Base-by-base conservation (phyloP, 2,329 filamentous ascomycete species). In the Didymella exigua region DNA sequence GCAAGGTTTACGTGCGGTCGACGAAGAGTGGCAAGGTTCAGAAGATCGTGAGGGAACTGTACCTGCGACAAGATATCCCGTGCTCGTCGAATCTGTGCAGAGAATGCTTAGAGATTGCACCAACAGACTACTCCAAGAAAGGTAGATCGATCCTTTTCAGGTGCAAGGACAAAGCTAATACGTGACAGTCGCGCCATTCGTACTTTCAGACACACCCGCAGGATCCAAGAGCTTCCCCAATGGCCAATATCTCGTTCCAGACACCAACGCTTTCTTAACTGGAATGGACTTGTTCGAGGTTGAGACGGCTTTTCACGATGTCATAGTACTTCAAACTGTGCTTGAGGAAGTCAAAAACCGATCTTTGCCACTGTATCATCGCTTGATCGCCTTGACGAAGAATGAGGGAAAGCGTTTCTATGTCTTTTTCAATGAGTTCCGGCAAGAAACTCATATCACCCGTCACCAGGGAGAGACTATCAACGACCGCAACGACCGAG, bases 381-480 rank as follows among this genome's bases (percentile, higher is more conserved):
- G 95, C 33, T 81, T 99, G 44, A 86, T 98, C 63, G 87, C 89
- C 19, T 81, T 99, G 60, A 96, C 93, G 33, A 96, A 93, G 77
- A 96, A 93, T 70, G 92, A 96, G 67, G 92, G 96, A 62, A 99
- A 99, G 81, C 87, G 93, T 49, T 98, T 96, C 74, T 97, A 98
- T 71, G 91, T 99, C 47, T 99, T 99, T 75, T 98, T 98, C 84
- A 99, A 99, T 75, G 95, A 99, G 68, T 99, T 99, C 72, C 86
- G 93, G 46, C 81, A 93, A 33, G 96, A 99, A 75, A 99, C 95
- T 0, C 90, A 96, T 70, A 85, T 97, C 42, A 78, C 84, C 24
- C 84, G 95, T 58, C 84, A 87, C 18, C 76, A 82, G 5, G 88
- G 90, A 31, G 95, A 99, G 79, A 89, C 86, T 3, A 95, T 99